Base-by-base conservation (phyloP, 1,284 basidiomycete species). In the Naganishia sp. region DNA sequence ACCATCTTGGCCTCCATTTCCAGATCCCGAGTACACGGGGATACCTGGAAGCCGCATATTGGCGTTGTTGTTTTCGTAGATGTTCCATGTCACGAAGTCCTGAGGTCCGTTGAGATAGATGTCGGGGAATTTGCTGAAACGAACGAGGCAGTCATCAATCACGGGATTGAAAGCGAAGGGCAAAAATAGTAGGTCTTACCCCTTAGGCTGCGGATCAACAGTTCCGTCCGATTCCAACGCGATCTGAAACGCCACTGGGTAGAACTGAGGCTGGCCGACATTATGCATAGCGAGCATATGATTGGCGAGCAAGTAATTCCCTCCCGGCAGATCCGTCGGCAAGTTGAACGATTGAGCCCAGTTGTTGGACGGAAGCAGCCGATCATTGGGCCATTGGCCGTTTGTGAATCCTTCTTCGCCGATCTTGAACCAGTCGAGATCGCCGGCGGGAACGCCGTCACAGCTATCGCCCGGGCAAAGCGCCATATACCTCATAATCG, bases 351-450 rank as follows among this genome's bases (percentile, higher is more conserved):
- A 48, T 68, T 69, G 70, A 3, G 53, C 55, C 21, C 67, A 55
- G 16, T 46, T 66, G 23, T 59, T 55, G 36, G 64, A 55, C 18
- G 69, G 61, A 6, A 31, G 67, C 10, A 64, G 50, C 25, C 42
- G 28, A 16, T 72, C 71, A 6, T 68, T 65, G 13, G 71, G 63
- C 73, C 72, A 74, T n/a, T 44, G 36, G 10, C 68, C 55, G 23
- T 66, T 65, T 31, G 69, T 66, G 53, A 61, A 72, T 48, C 33
- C 67, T 39, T 63, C 68, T 52, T 74, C 69, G 7, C 28, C 36
- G 57, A 74, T 74, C 69, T 74, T 74, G 71, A 74, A 74, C 72
- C 72, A 74, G 31, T 71, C 63, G 18, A 74, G 69, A n/a, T 66
- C 66, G 43, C 63, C 65, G 10, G 66, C 72, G 15, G 52, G 55